Conservation (phyloP, 2,329 filamentous ascomycete species). For the Aspergillus tanneri region DNA sequence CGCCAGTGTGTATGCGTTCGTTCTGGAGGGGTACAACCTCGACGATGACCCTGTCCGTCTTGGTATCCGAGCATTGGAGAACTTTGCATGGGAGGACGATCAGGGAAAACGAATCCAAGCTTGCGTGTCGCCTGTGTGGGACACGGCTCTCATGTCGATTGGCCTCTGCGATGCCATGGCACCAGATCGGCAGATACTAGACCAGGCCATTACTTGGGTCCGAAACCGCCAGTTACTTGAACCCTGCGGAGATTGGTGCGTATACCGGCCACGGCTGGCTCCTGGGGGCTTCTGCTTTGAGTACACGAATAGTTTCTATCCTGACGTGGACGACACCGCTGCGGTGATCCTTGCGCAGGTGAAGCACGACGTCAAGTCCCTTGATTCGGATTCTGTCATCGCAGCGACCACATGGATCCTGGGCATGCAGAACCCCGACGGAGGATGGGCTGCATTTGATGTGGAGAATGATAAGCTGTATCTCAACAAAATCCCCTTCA, state of each 20-base stretch:
- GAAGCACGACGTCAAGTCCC: conserved; percentile 20
- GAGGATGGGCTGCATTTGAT: background rate
- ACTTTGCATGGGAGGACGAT: conserved; percentile 26
- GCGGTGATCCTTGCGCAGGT: conserved; percentile 30
- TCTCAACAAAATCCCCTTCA: conserved; percentile 39
- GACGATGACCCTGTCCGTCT: conserved; percentile 20
- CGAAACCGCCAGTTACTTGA: conserved; percentile 25
- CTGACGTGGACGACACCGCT: conserved; percentile 37
- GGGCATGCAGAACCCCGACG: background rate
- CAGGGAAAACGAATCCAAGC: conserved; percentile 31
- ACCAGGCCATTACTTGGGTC: conserved; percentile 16
- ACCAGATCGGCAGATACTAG: background rate
- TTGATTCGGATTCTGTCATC: conserved; percentile 8
- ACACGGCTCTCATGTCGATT: conserved; percentile 36
- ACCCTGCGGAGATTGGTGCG: conserved; percentile 30
- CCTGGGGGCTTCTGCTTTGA: conserved; percentile 35
- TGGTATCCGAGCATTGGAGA: conserved; percentile 30
- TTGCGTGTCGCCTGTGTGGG: conserved; percentile 35
- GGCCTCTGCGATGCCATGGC: conserved; percentile 26
- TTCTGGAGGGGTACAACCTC: conserved; percentile 30
- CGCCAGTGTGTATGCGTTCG: conserved; percentile 26
- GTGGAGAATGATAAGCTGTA: conserved; percentile 26
- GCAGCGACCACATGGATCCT: conserved; percentile 25
- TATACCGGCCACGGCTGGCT: conserved; percentile 22
- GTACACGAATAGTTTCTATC: conserved; percentile 34